Evolutionary conservation across 2,329 filamentous ascomycete genomes (phyloP), one percentile per base, ranked within the genome.

Genomic region (Exserohilum turcica): DNA sequence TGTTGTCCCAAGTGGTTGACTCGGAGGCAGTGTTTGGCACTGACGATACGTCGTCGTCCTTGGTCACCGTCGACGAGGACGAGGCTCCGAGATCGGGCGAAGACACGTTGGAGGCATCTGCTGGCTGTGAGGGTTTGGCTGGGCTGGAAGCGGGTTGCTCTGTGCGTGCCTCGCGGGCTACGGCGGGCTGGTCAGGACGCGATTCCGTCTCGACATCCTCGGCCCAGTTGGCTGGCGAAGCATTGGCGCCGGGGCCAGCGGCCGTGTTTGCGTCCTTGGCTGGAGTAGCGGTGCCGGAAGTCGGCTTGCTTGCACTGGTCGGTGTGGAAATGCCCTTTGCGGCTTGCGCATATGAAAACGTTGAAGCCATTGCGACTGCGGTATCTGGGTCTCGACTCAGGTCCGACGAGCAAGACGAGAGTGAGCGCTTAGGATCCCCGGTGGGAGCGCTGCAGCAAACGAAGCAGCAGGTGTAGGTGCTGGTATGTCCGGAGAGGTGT

Each of bases 321-420:
- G 75, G 71, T 50, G 77, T 67, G 50, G 84, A 78, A 67, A 88
- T 84, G 70, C 92, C 91, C 76, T 94, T 94, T 55, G 93, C 93
- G 71, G 93, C 93, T 82, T 96, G 92, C 68, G 93, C 93, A 77
- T 97, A 97, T 55, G 93, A 97, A 74, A 97, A 96, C 29, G 85
- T 80, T 36, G 72, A 60, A 56, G 72, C 67, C 72, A 74, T 74
- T 43, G 54, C 59, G 54, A 45, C 36, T 54, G 36, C 24, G 32
- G 21, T 47, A 32, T 54, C 33, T 54, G 48, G 37, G 29, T 53
- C 57, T 56, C 47, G 28, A 24, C 31, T 48, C 31, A 47, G 28
- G 31, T 46, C 38, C 31, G 29, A 48, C 42, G 54, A 45, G 45
- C 42, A 37, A 48, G 42, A 32, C 37, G 48, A 57, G 54, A 24